Conservation (phyloP, 345 rosid genomes). For the Moringa oleifera region DNA sequence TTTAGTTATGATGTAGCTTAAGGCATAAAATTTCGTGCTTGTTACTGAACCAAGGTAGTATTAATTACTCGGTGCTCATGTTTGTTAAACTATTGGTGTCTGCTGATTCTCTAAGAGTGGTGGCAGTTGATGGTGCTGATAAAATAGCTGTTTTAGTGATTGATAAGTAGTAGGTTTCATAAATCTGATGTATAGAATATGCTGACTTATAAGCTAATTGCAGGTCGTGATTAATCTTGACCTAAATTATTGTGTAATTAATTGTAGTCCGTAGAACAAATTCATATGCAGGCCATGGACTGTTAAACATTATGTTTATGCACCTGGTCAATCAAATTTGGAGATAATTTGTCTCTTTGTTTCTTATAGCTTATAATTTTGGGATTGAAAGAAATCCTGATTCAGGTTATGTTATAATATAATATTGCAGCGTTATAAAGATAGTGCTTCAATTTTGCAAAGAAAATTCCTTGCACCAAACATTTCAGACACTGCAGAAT, state of each 20-base stretch:
- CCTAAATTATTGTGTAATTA: neutral
- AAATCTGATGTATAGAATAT: too few species aligned
- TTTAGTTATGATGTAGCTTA: neutral
- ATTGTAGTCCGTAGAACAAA: neutral
- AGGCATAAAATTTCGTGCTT: neutral
- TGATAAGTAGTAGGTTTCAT: neutral
- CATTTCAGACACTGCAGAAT: constrained; percentile 86
- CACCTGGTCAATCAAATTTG: neutral
- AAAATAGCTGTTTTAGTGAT: neutral
- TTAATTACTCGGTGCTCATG: neutral
- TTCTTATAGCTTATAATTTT: neutral
- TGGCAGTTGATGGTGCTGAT: neutral
- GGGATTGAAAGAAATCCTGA: neutral
- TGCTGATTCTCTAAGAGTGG: neutral
- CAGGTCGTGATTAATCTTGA: neutral
- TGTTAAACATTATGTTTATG: neutral
- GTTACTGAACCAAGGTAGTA: neutral
- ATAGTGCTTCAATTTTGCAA: constrained; percentile 97
- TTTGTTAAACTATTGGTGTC: neutral
- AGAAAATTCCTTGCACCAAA: constrained; percentile 89
- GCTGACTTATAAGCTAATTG: neutral
- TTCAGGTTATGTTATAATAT: neutral
- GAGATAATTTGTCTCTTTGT: neutral
- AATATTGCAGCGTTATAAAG: constrained; percentile 71
- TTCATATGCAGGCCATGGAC: too few species aligned